Evolutionary conservation across 2,329 filamentous ascomycete genomes (phyloP), one percentile per base, ranked within the genome.

Genomic region (Cyphellophora attinorum): DNA sequence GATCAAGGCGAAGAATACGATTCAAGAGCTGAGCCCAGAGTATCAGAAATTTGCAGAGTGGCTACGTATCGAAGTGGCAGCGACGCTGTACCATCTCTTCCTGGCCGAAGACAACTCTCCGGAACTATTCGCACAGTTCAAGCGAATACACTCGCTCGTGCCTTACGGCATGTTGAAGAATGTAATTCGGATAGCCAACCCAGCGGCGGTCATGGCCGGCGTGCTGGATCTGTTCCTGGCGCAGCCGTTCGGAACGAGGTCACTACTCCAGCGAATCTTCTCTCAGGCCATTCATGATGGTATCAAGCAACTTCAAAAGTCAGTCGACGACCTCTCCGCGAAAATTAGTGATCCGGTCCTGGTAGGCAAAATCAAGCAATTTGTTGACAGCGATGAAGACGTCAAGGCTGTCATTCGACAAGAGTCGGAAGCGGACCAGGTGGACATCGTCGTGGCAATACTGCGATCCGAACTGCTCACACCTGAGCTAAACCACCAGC

Each of bases 21-120:
- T 98, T 34, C 73, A 76, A 44, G 85, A 95, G 48, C 71, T 98
- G 34, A 93, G 85, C 52, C 80, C 93, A 8, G 88, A 96, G 56
- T 96, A 96, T 58, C 84, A 91, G 53, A 98, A 96, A 57, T 96
- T 98, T 55, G 89, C 89, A 12, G 91, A 98, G 58, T 98, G 91
- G 91, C 67, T 96, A 33, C 80, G 91, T 25, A 98, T 98, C 52
- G 91, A 98, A 62, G 80, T 98, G 31, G 91, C 91, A 15, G 91
- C 91, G 27, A 95, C 91, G 14, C 77, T 96, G 39, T 98, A 98
- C 55, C 91, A 98, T 57, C 68, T 98, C 19, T 98, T 98, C 68
- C 71, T 98, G 29, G 91, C 91, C 5, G 91, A 98, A 57, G 91
- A 98, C 61, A 98, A 98, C 58, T 95, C 89, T 0, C 88, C 91